Conservation (phyloP, 78 protist species). For the Acrasis kona region DNA sequence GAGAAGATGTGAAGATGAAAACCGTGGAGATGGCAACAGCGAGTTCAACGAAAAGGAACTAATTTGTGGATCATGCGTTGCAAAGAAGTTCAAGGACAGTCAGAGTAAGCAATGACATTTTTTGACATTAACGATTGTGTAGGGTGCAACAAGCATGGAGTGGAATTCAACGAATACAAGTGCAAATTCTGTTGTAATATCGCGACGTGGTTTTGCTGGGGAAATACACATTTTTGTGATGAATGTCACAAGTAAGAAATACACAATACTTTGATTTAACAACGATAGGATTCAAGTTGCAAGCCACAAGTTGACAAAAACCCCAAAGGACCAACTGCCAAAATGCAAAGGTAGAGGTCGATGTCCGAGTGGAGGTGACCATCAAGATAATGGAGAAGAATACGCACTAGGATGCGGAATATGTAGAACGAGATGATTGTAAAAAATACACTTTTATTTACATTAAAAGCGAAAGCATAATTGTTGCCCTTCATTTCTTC, state of each 20-base stretch:
- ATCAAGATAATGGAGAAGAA: constrained; percentile 25
- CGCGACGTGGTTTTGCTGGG: constrained; percentile 57
- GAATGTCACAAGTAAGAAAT: no score
- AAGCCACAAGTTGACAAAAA: no score
- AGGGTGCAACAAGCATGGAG: constrained; percentile 41
- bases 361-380: not conserved
- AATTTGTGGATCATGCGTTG: constrained; percentile 45
- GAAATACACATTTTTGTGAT: constrained; percentile 64
- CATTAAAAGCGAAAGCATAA: no score
- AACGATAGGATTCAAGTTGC: no score
- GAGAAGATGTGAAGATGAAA: constrained; percentile 20
- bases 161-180: constrained; percentile 35
- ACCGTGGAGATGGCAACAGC: constrained; percentile 22
- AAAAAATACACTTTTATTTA: no score
- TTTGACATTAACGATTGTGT: not conserved
- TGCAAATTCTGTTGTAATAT: constrained; percentile 59
- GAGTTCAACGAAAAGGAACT: no score
- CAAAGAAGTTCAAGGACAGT: not conserved
- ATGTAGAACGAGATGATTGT: no score
- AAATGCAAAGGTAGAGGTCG: constrained; percentile 3
- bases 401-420: constrained; percentile 18
- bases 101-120: not conserved
- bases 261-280: no score
- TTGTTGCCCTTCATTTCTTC: no score
- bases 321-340: constrained; percentile 50